These are phyloP conservation scores for Sanghuangporus sanghuang DNA, from an alignment of 1,284 basidiomycete genomes.

Conservation along the genomic window DNA sequence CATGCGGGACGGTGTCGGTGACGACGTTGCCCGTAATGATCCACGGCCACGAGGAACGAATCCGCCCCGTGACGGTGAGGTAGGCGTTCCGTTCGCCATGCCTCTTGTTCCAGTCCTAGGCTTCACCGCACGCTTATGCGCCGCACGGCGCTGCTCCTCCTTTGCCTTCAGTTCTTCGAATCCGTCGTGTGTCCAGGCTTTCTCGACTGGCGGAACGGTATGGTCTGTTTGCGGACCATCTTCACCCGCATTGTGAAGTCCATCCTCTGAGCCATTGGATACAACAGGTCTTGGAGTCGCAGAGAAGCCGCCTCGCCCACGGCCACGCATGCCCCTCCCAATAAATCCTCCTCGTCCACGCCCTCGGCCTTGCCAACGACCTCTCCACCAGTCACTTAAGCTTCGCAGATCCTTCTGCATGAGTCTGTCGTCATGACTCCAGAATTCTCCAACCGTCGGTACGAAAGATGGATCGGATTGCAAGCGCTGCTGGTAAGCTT, in stretches of 20 bases:
- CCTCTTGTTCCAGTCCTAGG: slow-evolving; percentile 23
- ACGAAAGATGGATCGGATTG: slow-evolving; percentile 81
- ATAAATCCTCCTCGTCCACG: slow-evolving; percentile 49
- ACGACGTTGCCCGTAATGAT: slow-evolving; percentile 41
- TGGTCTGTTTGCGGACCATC: slow-evolving; percentile 16
- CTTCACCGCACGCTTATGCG: slow-evolving; percentile 25
- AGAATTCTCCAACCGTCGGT: slow-evolving; percentile 84
- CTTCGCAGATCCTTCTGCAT: slow-evolving; percentile 70
- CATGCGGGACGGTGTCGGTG: slow-evolving; percentile 25
- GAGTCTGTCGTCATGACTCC: slow-evolving; percentile 86
- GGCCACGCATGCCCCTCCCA: slow-evolving; percentile 44
- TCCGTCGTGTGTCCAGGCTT: slow-evolving; percentile 74
- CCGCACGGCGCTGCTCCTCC: slow-evolving; percentile 52
- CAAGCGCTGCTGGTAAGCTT: slow-evolving; percentile 72
- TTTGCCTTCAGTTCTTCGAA: slow-evolving; percentile 77
- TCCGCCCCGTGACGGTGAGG: slow-evolving; percentile 23
- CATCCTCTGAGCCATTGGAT: slow-evolving; percentile 21
- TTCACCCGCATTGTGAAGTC: slow-evolving; percentile 13
- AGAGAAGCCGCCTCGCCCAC: slow-evolving; percentile 42
- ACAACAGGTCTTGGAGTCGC: slow-evolving; percentile 19
- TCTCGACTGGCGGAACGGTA: slow-evolving; percentile 55
- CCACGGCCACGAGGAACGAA: slow-evolving; percentile 30
- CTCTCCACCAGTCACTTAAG: slow-evolving; percentile 79
- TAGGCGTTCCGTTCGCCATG: slow-evolving; percentile 26
- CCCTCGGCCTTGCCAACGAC: slow-evolving; percentile 64